Base-by-base conservation (phyloP, 345 rosid species). In the Lepidium sativum region DNA sequence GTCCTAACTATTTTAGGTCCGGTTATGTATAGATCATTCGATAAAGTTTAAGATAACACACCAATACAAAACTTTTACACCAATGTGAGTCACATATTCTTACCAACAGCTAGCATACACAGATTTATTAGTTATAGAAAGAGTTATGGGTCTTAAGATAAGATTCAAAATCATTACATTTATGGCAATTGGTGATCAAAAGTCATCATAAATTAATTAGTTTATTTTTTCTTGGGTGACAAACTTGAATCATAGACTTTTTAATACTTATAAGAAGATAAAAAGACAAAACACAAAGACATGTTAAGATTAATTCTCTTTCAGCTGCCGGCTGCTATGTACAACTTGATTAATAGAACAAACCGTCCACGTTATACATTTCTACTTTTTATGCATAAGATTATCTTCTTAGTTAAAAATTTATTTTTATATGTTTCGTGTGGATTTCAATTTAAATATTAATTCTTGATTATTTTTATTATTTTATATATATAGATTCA, bases 311-410 rank as follows among this genome's bases (percentile, higher is more conserved):
- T 50, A 21, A 27, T 5, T 10, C 23, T 51, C 23, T 51, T 8
- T 15, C 8, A 12, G 43, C 52, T 27, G 56, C 72, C 58, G 52
- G 66, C 60, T 50, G 34, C 56, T 20, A 27, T 27, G 31, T 27
- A 49, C 53, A 12, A 44, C n/a, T 54, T 59, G 67, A 60, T 20
- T 10, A 10, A 50, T 33, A 59, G n/a, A 32, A 43, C 11, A 41
- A 33, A 42, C 1, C 47, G 60, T 69, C 40, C 73, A 69, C 67
- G 67, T 51, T 45, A 57, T 27, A 58, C 41, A 25, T 8, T 27
- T 38, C 4, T 33, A 43, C 18, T n/a, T 56, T 56, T 33, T 45
- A 67, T 57, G 12, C 38, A 14, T 10, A n/a, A 18, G 10, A 20
- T 34, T 18, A 18, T 62, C 23, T 35, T 25, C 29, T 25, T 25